Evolutionary conservation across 108 stramenopile genomes (phyloP).

Genomic region (Conticribra weissflogii): DNA sequence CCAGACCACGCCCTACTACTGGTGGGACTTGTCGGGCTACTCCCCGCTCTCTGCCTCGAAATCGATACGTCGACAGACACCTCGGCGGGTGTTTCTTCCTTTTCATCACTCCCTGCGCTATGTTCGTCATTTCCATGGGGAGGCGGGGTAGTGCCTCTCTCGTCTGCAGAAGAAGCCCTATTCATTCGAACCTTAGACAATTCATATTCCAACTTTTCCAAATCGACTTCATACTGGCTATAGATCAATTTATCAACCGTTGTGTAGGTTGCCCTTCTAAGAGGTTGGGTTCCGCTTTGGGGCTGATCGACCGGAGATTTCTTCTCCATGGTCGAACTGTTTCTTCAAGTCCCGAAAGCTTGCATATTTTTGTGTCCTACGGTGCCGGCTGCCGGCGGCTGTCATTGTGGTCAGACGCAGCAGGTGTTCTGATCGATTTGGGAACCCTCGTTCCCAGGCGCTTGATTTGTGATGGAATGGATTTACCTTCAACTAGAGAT

Average conservation of each 20-base stretch:
- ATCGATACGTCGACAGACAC: too few relatives aligned
- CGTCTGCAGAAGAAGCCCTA: constrained; percentile 17
- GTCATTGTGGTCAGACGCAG: too few relatives aligned
- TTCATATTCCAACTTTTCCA: constrained; percentile 58
- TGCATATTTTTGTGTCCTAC: too few relatives aligned
- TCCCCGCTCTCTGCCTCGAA: too few relatives aligned
- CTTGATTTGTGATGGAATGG: too few relatives aligned
- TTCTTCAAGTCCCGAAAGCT: too few relatives aligned
- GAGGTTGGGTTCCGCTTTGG: constrained; percentile 8
- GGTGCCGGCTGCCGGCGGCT: too few relatives aligned
- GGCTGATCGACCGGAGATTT: neutral
- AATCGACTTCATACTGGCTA: constrained; percentile 66
- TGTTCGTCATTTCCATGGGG: neutral
- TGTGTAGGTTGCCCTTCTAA: constrained; percentile 68
- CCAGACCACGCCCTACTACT: neutral
- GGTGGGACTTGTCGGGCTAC: too few relatives aligned
- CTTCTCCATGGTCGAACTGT: too few relatives aligned
- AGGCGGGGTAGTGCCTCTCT: neutral
- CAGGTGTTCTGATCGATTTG: too few relatives aligned
- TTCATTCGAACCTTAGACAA: constrained; percentile 47
- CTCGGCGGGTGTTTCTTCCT: neutral
- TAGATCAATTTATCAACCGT: constrained; percentile 60
- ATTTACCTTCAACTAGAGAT: too few relatives aligned
- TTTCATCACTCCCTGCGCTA: neutral
- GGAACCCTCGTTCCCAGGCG: too few relatives aligned